These are phyloP conservation scores for Tricholoma hemisulphureum DNA, from an alignment of 768 basidiomycete species.

Conservation along the genomic window DNA sequence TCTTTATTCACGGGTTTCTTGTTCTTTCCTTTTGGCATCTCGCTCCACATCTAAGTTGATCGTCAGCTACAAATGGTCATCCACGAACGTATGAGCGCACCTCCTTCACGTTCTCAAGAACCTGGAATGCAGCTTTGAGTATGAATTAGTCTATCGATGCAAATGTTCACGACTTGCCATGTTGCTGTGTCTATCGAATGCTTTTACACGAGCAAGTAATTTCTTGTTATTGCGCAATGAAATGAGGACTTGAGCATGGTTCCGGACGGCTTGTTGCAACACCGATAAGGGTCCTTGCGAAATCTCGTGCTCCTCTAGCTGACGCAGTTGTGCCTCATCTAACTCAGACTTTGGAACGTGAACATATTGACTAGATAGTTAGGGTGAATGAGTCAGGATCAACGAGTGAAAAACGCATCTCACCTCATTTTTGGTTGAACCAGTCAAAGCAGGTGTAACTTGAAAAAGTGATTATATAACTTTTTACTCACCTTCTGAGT, in stretches of 20 bases:
- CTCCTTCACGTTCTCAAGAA: constrained; percentile 98
- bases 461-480: background rate
- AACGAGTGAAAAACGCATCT: constrained; percentile 7
- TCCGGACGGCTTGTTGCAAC: constrained; percentile 94
- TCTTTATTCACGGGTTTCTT: constrained; percentile 99
- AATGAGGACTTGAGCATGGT: constrained; percentile 96
- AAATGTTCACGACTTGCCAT: constrained; percentile 62
- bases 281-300: constrained; percentile 97
- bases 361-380: constrained; percentile 79
- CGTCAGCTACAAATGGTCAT: constrained; percentile 5
- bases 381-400: constrained; percentile 1
- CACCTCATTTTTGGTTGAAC: constrained; percentile 45
- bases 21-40: constrained; percentile 95
- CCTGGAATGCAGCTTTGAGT: constrained; percentile 45
- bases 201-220: constrained; percentile 91
- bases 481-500: background rate
- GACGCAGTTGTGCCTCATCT: constrained; percentile 93
- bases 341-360: constrained; percentile 96
- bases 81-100: constrained; percentile 36
- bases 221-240: constrained; percentile 99
- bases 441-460: too few relatives aligned
- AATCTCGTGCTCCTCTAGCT: constrained; percentile 97
- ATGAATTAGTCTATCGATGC: background rate
- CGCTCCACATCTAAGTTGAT: constrained; percentile 91
- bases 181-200: constrained; percentile 97